Conservation (phyloP, 164 flowering plant species). For the Annona squamosa region DNA sequence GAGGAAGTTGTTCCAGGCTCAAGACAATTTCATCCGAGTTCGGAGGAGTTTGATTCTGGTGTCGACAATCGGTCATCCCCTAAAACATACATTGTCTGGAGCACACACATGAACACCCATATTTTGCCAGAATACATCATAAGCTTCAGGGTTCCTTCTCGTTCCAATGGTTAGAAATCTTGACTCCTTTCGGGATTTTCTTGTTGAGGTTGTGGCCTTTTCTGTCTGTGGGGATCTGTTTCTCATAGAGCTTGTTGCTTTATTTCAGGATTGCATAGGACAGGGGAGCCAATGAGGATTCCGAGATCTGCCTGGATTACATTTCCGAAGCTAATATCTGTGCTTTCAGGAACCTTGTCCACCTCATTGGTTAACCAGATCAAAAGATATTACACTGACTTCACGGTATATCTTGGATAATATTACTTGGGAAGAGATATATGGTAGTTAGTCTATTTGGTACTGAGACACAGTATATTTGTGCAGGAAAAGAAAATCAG, state of each 20-base stretch:
- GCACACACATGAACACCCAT: conserved; percentile 55
- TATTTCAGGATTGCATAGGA: conserved; percentile 5
- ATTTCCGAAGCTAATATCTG: conserved; percentile 18
- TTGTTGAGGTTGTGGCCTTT: background rate
- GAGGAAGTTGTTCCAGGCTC: conserved; percentile 58
- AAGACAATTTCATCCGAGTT: conserved; percentile 50
- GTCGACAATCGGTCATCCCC: conserved; percentile 48
- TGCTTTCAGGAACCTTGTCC: conserved; percentile 21
- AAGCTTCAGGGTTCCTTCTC: conserved; percentile 37
- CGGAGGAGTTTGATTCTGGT: conserved; percentile 64
- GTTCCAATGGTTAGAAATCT: conserved; percentile 23
- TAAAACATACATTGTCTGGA: conserved; percentile 58
- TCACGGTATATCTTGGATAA: conserved; percentile 8
- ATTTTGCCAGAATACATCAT: conserved; percentile 59
- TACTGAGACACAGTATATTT: background rate
- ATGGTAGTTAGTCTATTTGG: background rate
- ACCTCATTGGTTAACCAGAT: conserved; percentile 17
- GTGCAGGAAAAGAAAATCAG: conserved; percentile 48
- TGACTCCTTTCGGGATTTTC: background rate
- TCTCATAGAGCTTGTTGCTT: background rate
- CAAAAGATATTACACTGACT: conserved; percentile 16
- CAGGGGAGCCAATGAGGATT: background rate
- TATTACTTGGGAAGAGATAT: background rate
- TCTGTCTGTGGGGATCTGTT: background rate
- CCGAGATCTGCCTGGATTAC: conserved; percentile 44